Evolutionary conservation across 2,329 filamentous ascomycete species (phyloP).

Genomic region (Zalaria sp.): DNA sequence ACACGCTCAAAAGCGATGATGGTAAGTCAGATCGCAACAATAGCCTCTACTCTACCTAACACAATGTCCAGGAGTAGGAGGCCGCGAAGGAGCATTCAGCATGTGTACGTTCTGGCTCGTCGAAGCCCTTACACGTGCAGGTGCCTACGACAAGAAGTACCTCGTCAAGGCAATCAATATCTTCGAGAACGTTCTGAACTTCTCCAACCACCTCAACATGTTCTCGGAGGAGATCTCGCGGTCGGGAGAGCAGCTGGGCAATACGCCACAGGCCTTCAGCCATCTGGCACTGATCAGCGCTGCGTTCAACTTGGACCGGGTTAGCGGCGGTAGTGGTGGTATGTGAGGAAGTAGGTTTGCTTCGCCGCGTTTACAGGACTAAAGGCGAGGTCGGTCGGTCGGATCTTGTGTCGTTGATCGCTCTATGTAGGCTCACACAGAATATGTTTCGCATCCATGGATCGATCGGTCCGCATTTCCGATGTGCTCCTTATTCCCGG

Average conservation of each 20-base stretch:
- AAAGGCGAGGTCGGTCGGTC: no score
- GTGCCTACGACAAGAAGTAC: constrained; percentile 48
- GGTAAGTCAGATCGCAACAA: constrained; percentile 29
- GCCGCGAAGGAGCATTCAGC: constrained; percentile 60
- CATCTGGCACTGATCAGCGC: constrained; percentile 64
- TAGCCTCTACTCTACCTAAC: background rate
- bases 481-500: no score
- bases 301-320: constrained; percentile 58
- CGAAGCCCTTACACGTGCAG: constrained; percentile 54
- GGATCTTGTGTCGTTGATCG: no score
- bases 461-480: no score
- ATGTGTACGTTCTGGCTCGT: constrained; percentile 80
- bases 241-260: constrained; percentile 63
- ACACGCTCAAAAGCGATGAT: constrained; percentile 54
- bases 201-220: constrained; percentile 64
- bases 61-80: constrained; percentile 46
- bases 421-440: no score
- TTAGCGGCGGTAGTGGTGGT: background rate
- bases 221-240: constrained; percentile 67
- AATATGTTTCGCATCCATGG: no score
- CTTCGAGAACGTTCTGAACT: constrained; percentile 66
- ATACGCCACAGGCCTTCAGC: constrained; percentile 67
- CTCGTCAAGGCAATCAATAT: constrained; percentile 46
- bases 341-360: background rate
- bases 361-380: no score